phyloP scores from a whole-genome alignment of 192 early-diverging fungal species.

The Coemansia sp. region DNA sequence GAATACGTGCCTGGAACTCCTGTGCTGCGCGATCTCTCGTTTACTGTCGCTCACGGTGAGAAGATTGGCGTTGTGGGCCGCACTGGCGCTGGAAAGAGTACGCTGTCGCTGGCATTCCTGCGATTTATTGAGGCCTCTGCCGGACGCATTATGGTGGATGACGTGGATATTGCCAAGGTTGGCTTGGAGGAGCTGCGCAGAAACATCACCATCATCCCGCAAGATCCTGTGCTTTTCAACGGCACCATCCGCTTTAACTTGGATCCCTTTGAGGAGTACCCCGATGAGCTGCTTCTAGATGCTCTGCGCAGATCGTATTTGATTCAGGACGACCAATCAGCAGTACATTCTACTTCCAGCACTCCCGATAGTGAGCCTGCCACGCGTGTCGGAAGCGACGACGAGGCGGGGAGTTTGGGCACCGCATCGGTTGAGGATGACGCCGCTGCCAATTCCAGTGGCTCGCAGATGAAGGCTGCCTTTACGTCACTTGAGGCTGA shows the following conservation, averaged over 20 bases:
- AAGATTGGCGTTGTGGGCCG: slow-evolving; percentile 93
- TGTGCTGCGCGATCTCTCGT: slow-evolving; percentile 75
- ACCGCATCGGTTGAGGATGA: neutral
- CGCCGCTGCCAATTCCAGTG: neutral
- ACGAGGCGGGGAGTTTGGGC: neutral
- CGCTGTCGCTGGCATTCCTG: slow-evolving; percentile 70
- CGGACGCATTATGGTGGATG: slow-evolving; percentile 73
- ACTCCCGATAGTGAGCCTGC: neutral
- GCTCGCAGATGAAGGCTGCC: slow-evolving; percentile 20
- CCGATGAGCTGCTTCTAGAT: slow-evolving; percentile 76
- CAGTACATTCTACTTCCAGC: neutral
- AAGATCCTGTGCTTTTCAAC: slow-evolving; percentile 82
- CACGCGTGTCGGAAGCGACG: neutral
- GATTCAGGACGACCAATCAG: slow-evolving; percentile 26
- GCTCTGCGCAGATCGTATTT: slow-evolving; percentile 76
- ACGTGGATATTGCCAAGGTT: slow-evolving; percentile 68
- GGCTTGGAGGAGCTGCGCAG: slow-evolving; percentile 78
- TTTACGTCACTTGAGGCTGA: slow-evolving; percentile 60
- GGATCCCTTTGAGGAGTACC: slow-evolving; percentile 81
- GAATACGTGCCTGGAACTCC: slow-evolving; percentile 77
- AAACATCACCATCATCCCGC: slow-evolving; percentile 84
- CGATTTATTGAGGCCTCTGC: slow-evolving; percentile 71
- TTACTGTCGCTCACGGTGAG: slow-evolving; percentile 66
- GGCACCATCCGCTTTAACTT: slow-evolving; percentile 84
- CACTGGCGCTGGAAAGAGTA: slow-evolving; percentile 84